A percentile compares a stretch with the other conserved stretches of the same genome.
Evolutionary conservation across 2,329 filamentous ascomycete species (phyloP).

Genomic region (Lithohypha guttulata): DNA sequence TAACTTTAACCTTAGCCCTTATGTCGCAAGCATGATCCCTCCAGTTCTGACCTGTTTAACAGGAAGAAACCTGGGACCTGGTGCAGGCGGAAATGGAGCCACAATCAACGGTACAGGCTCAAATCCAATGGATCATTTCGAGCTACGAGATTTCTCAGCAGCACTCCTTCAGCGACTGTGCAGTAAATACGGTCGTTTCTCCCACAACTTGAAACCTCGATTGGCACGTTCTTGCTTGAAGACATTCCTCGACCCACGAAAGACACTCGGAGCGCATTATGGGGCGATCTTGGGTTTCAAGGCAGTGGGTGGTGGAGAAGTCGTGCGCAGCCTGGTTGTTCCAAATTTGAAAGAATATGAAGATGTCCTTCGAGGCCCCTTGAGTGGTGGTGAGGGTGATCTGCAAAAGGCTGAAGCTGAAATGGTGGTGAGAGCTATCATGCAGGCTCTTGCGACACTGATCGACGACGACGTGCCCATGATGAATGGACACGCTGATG

Average conservation of each 20-base stretch:
- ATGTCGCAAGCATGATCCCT: slow-evolving; percentile 62
- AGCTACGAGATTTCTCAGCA: slow-evolving; percentile 73
- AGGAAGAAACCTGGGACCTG: slow-evolving; percentile 61
- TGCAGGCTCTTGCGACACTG: slow-evolving; percentile 46
- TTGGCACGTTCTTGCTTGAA: slow-evolving; percentile 90
- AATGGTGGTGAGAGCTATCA: slow-evolving; percentile 47
- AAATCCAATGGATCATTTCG: slow-evolving; percentile 52
- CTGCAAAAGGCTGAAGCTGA: slow-evolving; percentile 48
- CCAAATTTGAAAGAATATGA: slow-evolving; percentile 58
- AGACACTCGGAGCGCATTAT: slow-evolving; percentile 75
- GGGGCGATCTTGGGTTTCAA: slow-evolving; percentile 74
- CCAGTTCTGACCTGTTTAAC: slow-evolving; percentile 86
- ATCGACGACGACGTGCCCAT: slow-evolving; percentile 35
- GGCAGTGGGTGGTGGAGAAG: slow-evolving; percentile 60
- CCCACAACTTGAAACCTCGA: slow-evolving; percentile 72
- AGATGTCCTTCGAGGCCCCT: slow-evolving; percentile 46
- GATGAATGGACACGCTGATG: slow-evolving; percentile 29
- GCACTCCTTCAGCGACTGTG: slow-evolving; percentile 71
- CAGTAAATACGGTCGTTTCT: slow-evolving; percentile 68
- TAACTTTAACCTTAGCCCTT: slow-evolving; percentile 63
- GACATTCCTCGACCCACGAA: slow-evolving; percentile 76
- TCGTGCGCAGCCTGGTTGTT: slow-evolving; percentile 52
- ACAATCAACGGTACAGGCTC: slow-evolving; percentile 30
- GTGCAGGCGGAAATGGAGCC: neutral
- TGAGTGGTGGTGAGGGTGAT: slow-evolving; percentile 40